A percentile compares a stretch with the other conserved stretches of the same genome.
Conservation (phyloP, 805 yeast species). For the Teunomyces atbi region DNA sequence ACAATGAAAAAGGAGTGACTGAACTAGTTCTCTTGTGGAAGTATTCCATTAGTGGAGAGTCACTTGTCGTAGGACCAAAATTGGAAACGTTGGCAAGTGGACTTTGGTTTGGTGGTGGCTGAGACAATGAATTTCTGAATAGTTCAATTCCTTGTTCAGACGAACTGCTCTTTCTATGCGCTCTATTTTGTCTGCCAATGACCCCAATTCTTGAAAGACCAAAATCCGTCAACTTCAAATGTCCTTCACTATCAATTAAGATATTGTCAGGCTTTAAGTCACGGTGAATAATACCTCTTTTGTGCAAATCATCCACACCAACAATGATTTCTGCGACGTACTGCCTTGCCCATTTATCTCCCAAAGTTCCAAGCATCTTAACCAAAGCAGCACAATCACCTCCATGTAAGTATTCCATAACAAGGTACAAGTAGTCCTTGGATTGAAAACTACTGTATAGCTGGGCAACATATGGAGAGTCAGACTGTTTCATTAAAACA, state of each 20-base stretch:
- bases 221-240: conserved; percentile 89
- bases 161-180: conserved; percentile 40
- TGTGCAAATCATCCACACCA: conserved; percentile 87
- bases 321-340: conserved; percentile 88
- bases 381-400: conserved; percentile 92
- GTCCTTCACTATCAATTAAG: conserved; percentile 82
- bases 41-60: conserved; percentile 25
- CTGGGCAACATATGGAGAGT: conserved; percentile 90
- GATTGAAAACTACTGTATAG: conserved; percentile 87
- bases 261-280: conserved; percentile 95
- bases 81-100: conserved; percentile 21
- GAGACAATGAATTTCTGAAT: conserved; percentile 29
- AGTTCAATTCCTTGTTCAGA: conserved; percentile 43
- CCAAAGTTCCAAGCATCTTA: conserved; percentile 76
- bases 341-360: conserved; percentile 81
- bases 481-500: conserved; percentile 95
- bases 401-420: conserved; percentile 95
- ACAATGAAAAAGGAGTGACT: conserved; percentile 44
- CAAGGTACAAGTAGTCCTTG: conserved; percentile 79
- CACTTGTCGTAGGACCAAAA: conserved; percentile 10
- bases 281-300: conserved; percentile 86
- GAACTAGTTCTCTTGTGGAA: conserved; percentile 37
- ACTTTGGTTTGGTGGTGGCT: conserved; percentile 18
- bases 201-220: conserved; percentile 91
- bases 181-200: conserved; percentile 66